These are phyloP conservation scores for Thielaviopsis populi DNA, from an alignment of 2,329 filamentous ascomycete genomes.

Conservation along the genomic window DNA sequence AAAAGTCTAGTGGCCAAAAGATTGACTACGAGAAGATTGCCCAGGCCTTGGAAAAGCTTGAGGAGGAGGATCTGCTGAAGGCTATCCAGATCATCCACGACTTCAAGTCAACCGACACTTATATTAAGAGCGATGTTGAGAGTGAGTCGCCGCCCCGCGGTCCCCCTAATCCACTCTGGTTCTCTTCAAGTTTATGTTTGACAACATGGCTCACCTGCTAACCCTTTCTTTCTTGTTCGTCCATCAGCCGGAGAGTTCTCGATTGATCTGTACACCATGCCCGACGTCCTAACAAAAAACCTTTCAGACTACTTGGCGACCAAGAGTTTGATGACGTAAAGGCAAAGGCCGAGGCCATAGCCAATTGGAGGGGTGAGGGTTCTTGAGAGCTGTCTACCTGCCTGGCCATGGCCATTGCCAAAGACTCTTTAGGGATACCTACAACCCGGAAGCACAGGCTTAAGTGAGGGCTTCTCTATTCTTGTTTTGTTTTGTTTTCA, in stretches of 20 bases:
- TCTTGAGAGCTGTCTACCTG: not conserved
- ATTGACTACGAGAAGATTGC: constrained; percentile 93
- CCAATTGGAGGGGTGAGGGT: not conserved
- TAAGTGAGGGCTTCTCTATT: not conserved
- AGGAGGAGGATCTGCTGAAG: constrained; percentile 83
- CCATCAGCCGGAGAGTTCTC: constrained; percentile 78
- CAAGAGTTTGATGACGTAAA: constrained; percentile 10
- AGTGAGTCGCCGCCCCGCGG: constrained; percentile 43
- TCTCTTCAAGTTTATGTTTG: too few species aligned
- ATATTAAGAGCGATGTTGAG: constrained; percentile 94
- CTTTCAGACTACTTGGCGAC: constrained; percentile 69
- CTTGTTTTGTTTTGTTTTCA: not conserved
- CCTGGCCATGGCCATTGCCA: too few species aligned
- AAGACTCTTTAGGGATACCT: too few species aligned
- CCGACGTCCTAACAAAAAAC: constrained; percentile 76
- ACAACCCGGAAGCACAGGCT: not conserved
- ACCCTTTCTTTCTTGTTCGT: constrained; percentile 17
- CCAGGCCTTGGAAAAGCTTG: constrained; percentile 73
- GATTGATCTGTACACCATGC: constrained; percentile 94
- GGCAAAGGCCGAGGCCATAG: not conserved
- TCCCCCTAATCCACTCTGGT: too few species aligned
- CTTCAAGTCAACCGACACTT: constrained; percentile 85
- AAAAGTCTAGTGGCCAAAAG: constrained; percentile 63
- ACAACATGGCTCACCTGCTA: constrained; percentile 6
- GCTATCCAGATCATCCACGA: constrained; percentile 98